Conservation (phyloP, 23 red algal genomes). For the Agarophyton chilense region DNA sequence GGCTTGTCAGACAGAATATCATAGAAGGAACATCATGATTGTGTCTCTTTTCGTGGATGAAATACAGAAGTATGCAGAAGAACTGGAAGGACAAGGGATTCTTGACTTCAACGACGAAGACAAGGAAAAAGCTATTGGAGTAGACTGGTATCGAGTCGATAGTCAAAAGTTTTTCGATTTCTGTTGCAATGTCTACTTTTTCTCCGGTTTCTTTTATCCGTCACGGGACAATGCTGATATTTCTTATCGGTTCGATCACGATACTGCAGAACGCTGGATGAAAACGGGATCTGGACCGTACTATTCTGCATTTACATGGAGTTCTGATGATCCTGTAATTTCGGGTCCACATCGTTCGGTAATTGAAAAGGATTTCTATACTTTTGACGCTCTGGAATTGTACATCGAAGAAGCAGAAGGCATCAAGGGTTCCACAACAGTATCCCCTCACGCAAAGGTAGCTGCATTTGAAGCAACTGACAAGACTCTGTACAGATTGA, state of each 20-base stretch:
- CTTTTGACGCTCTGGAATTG: conserved; percentile 1
- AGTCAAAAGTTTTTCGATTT: conserved; percentile 41
- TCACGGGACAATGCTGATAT: conserved; percentile 50
- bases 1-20: conserved; percentile 38
- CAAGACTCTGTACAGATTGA: conserved; percentile 1
- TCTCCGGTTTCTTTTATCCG: conserved; percentile 73
- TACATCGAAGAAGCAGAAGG: conserved; percentile 48
- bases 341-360: conserved; percentile 13
- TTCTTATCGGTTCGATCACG: conserved; percentile 30
- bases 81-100: conserved; percentile 27
- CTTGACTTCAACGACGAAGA: conserved; percentile 44
- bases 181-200: conserved; percentile 70
- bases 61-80: conserved; percentile 9
- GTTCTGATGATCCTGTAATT: conserved; percentile 7
- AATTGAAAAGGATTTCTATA: conserved; percentile 46
- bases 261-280: conserved; percentile 22
- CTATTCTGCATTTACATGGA: conserved; percentile 52
- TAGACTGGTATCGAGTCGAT: neutral
- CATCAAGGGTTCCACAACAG: neutral
- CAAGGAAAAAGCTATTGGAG: neutral
- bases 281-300: conserved; percentile 48
- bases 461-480: conserved; percentile 36
- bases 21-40: conserved; percentile 19
- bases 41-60: conserved; percentile 20
- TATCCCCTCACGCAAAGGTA: conserved; percentile 27